phyloP scores from a whole-genome alignment of 2,329 filamentous ascomycete species.

The Thielaviopsis punctulata region DNA sequence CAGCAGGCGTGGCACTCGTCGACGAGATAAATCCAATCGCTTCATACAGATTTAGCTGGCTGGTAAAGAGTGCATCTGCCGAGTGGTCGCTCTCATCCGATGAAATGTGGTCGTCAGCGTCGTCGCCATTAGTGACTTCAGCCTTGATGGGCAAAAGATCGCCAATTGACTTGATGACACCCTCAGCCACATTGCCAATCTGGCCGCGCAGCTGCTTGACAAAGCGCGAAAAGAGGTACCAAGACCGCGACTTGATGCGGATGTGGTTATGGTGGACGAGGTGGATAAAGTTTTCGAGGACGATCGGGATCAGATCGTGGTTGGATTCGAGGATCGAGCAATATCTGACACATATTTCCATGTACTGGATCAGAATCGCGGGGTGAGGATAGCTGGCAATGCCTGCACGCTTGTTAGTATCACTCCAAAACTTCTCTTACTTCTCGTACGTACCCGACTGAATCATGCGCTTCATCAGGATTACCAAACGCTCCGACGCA shows the following conservation, averaged over 20 bases:
- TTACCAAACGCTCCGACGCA: constrained; percentile 65
- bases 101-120: constrained; percentile 79
- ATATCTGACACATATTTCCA: constrained; percentile 96
- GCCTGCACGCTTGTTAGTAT: constrained; percentile 29
- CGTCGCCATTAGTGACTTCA: constrained; percentile 60
- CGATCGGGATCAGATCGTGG: constrained; percentile 61
- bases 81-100: constrained; percentile 84
- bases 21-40: constrained; percentile 87
- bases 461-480: constrained; percentile 93
- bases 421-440: neutral
- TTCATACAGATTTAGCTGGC: constrained; percentile 86
- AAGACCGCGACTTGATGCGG: constrained; percentile 76
- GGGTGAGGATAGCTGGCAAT: constrained; percentile 77
- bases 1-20: constrained; percentile 53
- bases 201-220: constrained; percentile 74
- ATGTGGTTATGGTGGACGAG: constrained; percentile 78
- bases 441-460: constrained; percentile 47
- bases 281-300: constrained; percentile 79
- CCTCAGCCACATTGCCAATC: constrained; percentile 78
- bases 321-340: constrained; percentile 82
- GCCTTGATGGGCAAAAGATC: constrained; percentile 84
- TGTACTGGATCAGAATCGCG: constrained; percentile 85
- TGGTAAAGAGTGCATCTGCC: constrained; percentile 77
- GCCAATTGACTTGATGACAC: constrained; percentile 74
- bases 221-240: constrained; percentile 91